A percentile compares a stretch with the other conserved stretches of the same genome.
These are phyloP conservation scores for Simplicillium aogashimaense DNA, from an alignment of 2,329 filamentous ascomycete genomes.

Conservation along the genomic window DNA sequence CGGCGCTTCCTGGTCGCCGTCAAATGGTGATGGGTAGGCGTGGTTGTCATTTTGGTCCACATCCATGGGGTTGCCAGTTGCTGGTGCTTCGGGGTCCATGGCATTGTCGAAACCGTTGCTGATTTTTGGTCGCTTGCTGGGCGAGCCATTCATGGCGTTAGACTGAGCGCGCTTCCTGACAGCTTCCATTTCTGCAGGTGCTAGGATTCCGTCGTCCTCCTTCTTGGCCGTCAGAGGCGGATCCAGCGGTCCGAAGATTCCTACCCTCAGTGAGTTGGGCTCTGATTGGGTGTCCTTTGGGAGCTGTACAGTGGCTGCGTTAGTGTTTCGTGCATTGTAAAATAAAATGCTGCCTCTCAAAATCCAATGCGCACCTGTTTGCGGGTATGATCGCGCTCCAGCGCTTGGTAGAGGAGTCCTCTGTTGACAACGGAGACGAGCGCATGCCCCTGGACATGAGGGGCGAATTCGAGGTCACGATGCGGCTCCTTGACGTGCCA, in stretches of 20 bases:
- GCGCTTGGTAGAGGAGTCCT: conserved; percentile 50
- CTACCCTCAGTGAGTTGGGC: conserved; percentile 35
- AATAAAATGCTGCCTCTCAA: conserved; percentile 2
- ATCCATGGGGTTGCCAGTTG: conserved; percentile 48
- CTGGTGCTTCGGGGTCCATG: conserved; percentile 27
- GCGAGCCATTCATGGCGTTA: conserved; percentile 40
- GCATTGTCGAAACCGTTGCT: conserved; percentile 54
- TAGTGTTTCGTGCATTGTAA: conserved; percentile 6
- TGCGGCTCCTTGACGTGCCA: conserved; percentile 56
- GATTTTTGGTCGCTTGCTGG: conserved; percentile 48
- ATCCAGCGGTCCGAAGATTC: conserved; percentile 48
- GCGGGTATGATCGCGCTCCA: conserved; percentile 44
- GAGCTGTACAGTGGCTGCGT: conserved; percentile 25
- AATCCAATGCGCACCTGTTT: conserved; percentile 33
- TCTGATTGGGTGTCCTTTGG: conserved; percentile 35
- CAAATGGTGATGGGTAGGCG: conserved; percentile 55
- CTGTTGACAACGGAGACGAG: conserved; percentile 54
- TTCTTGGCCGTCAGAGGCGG: conserved; percentile 31
- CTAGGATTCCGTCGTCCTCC: conserved; percentile 27
- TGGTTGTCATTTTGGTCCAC: conserved; percentile 47
- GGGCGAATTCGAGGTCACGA: conserved; percentile 52
- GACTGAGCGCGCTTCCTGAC: conserved; percentile 41
- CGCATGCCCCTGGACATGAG: conserved; percentile 54
- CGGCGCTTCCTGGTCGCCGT: conserved; percentile 44
- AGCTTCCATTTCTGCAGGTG: conserved; percentile 27